These are phyloP conservation scores for Ophiocordyceps camponoti-floridani DNA, from an alignment of 2,329 filamentous ascomycete genomes.

Conservation along the genomic window DNA sequence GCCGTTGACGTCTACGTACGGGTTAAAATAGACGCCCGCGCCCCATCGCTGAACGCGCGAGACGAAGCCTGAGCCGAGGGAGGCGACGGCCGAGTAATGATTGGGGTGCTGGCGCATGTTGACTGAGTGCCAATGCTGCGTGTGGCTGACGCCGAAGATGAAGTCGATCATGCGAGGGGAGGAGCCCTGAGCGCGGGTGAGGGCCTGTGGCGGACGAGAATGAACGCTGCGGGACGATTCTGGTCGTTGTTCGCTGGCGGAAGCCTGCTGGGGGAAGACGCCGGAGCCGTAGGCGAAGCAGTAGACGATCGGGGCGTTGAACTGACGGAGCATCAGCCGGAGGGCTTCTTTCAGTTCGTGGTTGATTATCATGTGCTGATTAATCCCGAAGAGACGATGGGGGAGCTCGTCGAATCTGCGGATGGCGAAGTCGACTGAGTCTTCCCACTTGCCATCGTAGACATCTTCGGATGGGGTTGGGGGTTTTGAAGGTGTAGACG, in stretches of 20 bases:
- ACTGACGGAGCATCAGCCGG: slow-evolving; percentile 75
- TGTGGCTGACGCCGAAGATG: slow-evolving; percentile 87
- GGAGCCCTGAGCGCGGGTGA: slow-evolving; percentile 71
- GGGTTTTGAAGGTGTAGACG: slow-evolving; percentile 2
- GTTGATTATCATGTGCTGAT: slow-evolving; percentile 93
- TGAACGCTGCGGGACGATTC: slow-evolving; percentile 47
- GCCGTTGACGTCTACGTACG: slow-evolving; percentile 85
- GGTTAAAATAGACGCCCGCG: slow-evolving; percentile 94
- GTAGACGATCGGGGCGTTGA: slow-evolving; percentile 84
- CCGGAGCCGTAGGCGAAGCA: slow-evolving; percentile 96
- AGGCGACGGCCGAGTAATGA: slow-evolving; percentile 79
- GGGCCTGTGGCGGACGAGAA: slow-evolving; percentile 61
- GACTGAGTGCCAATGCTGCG: slow-evolving; percentile 91
- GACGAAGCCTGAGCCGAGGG: slow-evolving; percentile 69
- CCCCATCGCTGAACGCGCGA: slow-evolving; percentile 81
- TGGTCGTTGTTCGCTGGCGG: slow-evolving; percentile 30
- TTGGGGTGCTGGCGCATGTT: slow-evolving; percentile 78
- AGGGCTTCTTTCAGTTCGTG: slow-evolving; percentile 87
- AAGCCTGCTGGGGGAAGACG: slow-evolving; percentile 66
- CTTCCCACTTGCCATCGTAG: slow-evolving; percentile 24
- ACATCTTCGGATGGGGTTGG: slow-evolving; percentile 7
- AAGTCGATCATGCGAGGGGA: slow-evolving; percentile 96
- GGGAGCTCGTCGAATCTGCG: slow-evolving; percentile 26
- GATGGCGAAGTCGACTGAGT: slow-evolving; percentile 21
- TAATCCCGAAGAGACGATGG: slow-evolving; percentile 59